Evolutionary conservation across 305 asterid species (phyloP).

Genomic region (Fraxinus ornus): DNA sequence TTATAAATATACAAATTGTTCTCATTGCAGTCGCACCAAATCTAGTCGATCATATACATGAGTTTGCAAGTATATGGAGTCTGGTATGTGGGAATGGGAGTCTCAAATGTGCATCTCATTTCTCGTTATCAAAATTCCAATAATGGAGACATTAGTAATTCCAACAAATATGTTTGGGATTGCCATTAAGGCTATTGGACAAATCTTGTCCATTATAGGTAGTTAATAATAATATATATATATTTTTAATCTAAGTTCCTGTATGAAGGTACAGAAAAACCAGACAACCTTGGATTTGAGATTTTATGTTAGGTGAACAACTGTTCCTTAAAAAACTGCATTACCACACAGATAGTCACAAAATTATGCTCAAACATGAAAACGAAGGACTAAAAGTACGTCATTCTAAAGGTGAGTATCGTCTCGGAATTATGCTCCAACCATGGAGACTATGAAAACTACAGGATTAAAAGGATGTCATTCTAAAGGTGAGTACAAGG

Average conservation of each 20-base stretch:
- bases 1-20: not conserved
- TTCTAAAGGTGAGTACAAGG: not conserved
- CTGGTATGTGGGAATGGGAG: not conserved
- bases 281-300: not conserved
- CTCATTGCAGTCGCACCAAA: not conserved
- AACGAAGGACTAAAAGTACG: not conserved
- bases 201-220: not conserved
- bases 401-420: not conserved
- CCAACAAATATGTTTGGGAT: not conserved
- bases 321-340: not conserved
- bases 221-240: not conserved
- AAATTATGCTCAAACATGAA: not conserved
- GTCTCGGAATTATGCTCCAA: not conserved
- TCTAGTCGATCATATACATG: not conserved
- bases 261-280: not conserved
- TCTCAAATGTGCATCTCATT: not conserved
- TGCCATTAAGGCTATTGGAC: not conserved
- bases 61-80: not conserved
- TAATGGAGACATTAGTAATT: not conserved
- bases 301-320: not conserved
- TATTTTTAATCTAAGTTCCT: not conserved
- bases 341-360: not conserved
- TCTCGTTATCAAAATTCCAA: not conserved
- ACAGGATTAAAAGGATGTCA: not conserved
- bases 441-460: not conserved